Percentiles rank a stretch among this genome's conserved stretches.
Evolutionary conservation across 116 monocot species (phyloP).

Genomic region (Phalaenopsis hybrid): DNA sequence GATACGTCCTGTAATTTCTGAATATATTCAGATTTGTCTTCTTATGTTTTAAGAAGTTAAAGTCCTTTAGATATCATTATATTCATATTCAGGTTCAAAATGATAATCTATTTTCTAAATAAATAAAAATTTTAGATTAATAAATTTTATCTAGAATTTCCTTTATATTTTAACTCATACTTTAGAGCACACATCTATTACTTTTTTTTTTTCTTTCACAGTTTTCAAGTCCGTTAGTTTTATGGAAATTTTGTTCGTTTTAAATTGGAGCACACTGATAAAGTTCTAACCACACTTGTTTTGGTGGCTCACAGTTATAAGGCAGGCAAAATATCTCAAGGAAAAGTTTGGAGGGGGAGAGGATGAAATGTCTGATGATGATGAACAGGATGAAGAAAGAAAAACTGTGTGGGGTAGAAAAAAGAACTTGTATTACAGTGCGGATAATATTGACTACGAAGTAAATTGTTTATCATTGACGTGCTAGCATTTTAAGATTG

Average conservation of each 20-base stretch:
- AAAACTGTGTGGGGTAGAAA: conserved; percentile 58
- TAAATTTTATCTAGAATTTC: background rate
- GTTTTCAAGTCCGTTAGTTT: background rate
- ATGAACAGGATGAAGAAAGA: conserved; percentile 39
- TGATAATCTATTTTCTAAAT: background rate
- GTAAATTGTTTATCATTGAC: conserved; percentile 15
- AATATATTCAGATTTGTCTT: background rate
- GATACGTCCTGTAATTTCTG: background rate
- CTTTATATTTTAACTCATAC: background rate
- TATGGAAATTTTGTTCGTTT: background rate
- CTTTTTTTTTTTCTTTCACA: background rate
- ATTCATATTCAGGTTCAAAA: background rate
- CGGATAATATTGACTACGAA: conserved; percentile 73
- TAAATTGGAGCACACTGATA: background rate
- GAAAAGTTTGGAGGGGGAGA: conserved; percentile 61
- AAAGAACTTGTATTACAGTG: conserved; percentile 53
- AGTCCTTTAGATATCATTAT: background rate
- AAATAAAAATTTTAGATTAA: background rate
- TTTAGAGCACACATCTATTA: background rate
- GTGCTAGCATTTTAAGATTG: background rate
- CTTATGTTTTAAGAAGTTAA: no score
- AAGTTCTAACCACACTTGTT: conserved; percentile 1
- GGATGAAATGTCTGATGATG: conserved; percentile 47
- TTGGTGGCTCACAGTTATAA: conserved; percentile 40
- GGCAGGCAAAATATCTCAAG: conserved; percentile 58